These are phyloP conservation scores for Scheffersomyces stambukii DNA, from an alignment of 1,139 yeast species.

Conservation along the genomic window DNA sequence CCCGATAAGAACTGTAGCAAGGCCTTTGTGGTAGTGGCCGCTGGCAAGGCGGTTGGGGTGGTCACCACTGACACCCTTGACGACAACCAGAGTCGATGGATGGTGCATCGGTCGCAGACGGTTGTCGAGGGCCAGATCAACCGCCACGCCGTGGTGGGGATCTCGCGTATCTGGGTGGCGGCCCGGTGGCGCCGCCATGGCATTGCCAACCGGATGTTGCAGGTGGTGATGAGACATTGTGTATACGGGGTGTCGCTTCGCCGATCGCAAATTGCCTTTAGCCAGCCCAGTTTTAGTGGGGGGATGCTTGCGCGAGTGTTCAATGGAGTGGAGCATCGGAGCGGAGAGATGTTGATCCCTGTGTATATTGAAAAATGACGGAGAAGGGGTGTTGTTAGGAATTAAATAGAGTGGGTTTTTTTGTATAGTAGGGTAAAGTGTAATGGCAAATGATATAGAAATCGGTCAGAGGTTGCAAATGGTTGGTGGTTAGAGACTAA, in stretches of 20 bases:
- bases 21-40: constrained; percentile 43
- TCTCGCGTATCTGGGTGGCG: constrained; percentile 66
- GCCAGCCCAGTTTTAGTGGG: constrained; percentile 69
- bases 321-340: constrained; percentile 47
- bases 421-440: too few relatives aligned
- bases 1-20: constrained; percentile 21
- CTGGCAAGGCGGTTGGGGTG: constrained; percentile 47
- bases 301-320: constrained; percentile 49
- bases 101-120: constrained; percentile 34
- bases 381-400: neutral
- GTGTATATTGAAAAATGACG: constrained; percentile 36
- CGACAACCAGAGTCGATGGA: constrained; percentile 40
- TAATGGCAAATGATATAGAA: too few relatives aligned
- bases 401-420: too few relatives aligned
- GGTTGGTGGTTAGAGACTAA: too few relatives aligned
- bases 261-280: constrained; percentile 52
- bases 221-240: constrained; percentile 34
- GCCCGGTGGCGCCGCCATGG: constrained; percentile 50
- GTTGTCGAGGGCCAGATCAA: constrained; percentile 34
- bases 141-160: constrained; percentile 39
- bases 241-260: constrained; percentile 50
- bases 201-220: constrained; percentile 42
- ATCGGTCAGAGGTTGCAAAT: too few relatives aligned
- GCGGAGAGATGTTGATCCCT: constrained; percentile 49
- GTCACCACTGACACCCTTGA: constrained; percentile 40